These are phyloP conservation scores for Pseudonectria buxi DNA, from an alignment of 2,329 filamentous ascomycete species.

Conservation along the genomic window DNA sequence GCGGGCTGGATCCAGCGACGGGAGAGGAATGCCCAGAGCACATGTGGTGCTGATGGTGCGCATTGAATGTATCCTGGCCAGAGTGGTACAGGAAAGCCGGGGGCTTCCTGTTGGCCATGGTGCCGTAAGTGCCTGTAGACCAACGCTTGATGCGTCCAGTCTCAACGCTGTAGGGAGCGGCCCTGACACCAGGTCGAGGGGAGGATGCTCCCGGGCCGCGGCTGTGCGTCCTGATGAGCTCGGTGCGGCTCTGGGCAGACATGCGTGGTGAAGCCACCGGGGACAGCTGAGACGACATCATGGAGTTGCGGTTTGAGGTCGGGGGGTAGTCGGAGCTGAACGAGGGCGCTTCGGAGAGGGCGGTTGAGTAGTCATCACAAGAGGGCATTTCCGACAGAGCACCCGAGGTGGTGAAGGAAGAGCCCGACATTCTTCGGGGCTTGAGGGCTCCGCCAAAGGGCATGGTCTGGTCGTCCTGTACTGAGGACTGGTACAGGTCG, in stretches of 20 bases:
- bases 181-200: slow-evolving; percentile 59
- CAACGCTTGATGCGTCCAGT: slow-evolving; percentile 63
- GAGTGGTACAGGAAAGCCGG: slow-evolving; percentile 58
- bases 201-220: slow-evolving; percentile 62
- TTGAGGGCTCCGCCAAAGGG: slow-evolving; percentile 47
- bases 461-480: slow-evolving; percentile 42
- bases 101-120: slow-evolving; percentile 46
- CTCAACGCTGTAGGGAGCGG: slow-evolving; percentile 65
- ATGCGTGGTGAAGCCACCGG: slow-evolving; percentile 65
- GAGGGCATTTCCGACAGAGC: slow-evolving; percentile 61
- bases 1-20: slow-evolving; percentile 37
- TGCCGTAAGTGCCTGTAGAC: slow-evolving; percentile 69
- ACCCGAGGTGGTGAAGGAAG: slow-evolving; percentile 62
- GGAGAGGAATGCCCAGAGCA: slow-evolving; percentile 34
- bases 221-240: slow-evolving; percentile 57
- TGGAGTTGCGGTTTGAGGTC: slow-evolving; percentile 60
- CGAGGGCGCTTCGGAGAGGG: slow-evolving; percentile 60
- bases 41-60: slow-evolving; percentile 43
- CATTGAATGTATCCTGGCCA: slow-evolving; percentile 51
- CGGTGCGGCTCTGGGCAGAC: slow-evolving; percentile 53
- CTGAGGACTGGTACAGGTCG: slow-evolving; percentile 46
- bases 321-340: slow-evolving; percentile 62
- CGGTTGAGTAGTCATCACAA: slow-evolving; percentile 64
- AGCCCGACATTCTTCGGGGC: slow-evolving; percentile 61
- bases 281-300: slow-evolving; percentile 65